Base-by-base conservation (phyloP, 2,329 filamentous ascomycete genomes). In the Fusarium pseudocircinatum region DNA sequence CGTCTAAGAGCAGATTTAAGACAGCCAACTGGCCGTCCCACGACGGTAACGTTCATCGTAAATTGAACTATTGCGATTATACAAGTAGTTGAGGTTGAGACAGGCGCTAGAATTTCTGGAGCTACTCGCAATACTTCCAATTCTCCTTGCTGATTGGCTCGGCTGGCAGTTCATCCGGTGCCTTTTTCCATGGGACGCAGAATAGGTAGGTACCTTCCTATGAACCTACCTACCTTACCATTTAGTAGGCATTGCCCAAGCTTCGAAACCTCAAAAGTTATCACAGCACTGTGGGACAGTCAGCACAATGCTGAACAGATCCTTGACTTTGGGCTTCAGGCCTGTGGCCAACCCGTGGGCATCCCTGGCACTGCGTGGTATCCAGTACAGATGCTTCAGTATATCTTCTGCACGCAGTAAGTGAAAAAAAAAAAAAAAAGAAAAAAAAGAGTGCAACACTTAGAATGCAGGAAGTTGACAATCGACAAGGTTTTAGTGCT, bases 21-120 rank as follows among this genome's bases (percentile, higher is more conserved):
- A 83, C 90, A 92, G 86, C 90, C 89, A 79, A 93, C 83, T 70
- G 93, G 92, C 88, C 92, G 90, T 83, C 89, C 83, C 79, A 87
- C 79, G 68, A 87, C 83, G 74, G 89, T 85, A 75, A 88, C 86
- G 87, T 94, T 94, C 86, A 87, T 89, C 73, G 78, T 83, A 78
- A 69, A 63, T 60, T 69, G 67, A 67, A 44, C 73, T 72, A 60
- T 70, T 53, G 74, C 70, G 70, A 58, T 75, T 67, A 59, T 59
- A 60, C 70, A 64, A 42, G 47, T 42, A 61, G 72, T 43, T 66
- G 73, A 75, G 61, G 73, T 73, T 69, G 59, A 73, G 65, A 50
- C 30, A 57, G 53, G 68, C 63, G 62, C 74, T 75, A 72, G 77
- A 78, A 78, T 77, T 78, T 78, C 76, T 68, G 64, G 72, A 76